Conservation (phyloP, 306 rosid species). For the Quercus rubra region DNA sequence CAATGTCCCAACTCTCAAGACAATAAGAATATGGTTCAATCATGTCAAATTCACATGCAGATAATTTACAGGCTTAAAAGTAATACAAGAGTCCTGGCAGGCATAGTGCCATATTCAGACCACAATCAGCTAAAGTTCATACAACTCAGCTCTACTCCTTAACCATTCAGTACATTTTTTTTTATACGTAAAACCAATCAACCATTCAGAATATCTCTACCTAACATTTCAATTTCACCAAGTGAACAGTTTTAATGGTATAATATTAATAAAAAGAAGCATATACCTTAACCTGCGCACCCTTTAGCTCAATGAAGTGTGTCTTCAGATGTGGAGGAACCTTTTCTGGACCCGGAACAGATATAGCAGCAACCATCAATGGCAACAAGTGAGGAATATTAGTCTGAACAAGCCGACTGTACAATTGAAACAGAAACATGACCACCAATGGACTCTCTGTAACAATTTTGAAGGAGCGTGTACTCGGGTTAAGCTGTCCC, state of each 20-base stretch:
- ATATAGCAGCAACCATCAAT: slow-evolving; percentile 95
- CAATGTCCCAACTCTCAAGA: background rate
- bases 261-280: background rate
- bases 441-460: slow-evolving; percentile 98
- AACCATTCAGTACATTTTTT: background rate
- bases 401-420: slow-evolving; percentile 88
- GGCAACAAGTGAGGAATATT: slow-evolving; percentile 94
- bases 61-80: background rate
- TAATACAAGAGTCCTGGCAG: background rate
- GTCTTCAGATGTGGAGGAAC: slow-evolving; percentile 76
- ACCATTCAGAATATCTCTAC: background rate
- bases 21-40: background rate
- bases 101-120: background rate
- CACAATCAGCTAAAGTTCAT: background rate
- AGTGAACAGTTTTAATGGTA: background rate
- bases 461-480: slow-evolving; percentile 88
- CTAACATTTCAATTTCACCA: background rate
- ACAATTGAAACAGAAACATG: slow-evolving; percentile 94
- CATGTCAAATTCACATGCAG: background rate
- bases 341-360: slow-evolving; percentile 95
- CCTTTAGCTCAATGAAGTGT: slow-evolving; percentile 88
- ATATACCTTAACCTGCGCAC: slow-evolving; percentile 95
- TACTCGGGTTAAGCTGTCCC: slow-evolving; percentile 84
- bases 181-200: background rate
- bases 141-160: background rate